Base-by-base conservation (phyloP, 2,329 filamentous ascomycete genomes). In the Stromatinia cepivora region DNA sequence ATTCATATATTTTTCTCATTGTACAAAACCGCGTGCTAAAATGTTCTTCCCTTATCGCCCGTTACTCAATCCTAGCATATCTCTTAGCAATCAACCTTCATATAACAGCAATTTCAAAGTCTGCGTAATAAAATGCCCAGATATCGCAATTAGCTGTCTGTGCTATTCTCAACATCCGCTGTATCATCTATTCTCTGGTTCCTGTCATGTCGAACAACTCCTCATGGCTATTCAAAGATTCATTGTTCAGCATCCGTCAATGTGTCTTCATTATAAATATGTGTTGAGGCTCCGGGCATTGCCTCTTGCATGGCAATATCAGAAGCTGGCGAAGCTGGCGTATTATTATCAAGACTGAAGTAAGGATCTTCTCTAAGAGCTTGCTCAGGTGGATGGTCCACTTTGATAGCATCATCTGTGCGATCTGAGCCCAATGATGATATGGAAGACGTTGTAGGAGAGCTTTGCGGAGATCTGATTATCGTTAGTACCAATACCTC, bases 1-100 rank as follows among this genome's bases (percentile, higher is more conserved):
- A 64, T 42, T 63, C 22, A 63, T 50, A 50, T 52, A n/a, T 52
- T 64, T 64, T 34, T 31, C 25, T 52, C 61, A 22, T 63, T 63
- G 61, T 36, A 52, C 31, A 42, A 42, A 58, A 28, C 15, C 17
- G 61, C 61, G 15, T 52, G 34, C 9, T 64, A 28, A 28, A 36
- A 15, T 36, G 15, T 34, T 52, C 22, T 64, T 53, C 1, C 20
- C 46, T 52, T 39, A 5, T 39, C 31, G 22, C 4, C 46, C 25
- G 25, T 28, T 50, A 52, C 46, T 52, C 5, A 39, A 25, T 52
- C 7, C 13, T 64, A 42, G 31, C n/a, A 42, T 63, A 39, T 8
- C 61, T 39, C 31, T 15, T 17, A 64, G 28, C 39, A 25, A 36
- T 28, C n/a, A 64, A 64, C 48, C 10, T 22, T 52, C 46, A 64